Conservation (phyloP, 495 filamentous ascomycete species). For the Hypoxylon lenormandii region DNA sequence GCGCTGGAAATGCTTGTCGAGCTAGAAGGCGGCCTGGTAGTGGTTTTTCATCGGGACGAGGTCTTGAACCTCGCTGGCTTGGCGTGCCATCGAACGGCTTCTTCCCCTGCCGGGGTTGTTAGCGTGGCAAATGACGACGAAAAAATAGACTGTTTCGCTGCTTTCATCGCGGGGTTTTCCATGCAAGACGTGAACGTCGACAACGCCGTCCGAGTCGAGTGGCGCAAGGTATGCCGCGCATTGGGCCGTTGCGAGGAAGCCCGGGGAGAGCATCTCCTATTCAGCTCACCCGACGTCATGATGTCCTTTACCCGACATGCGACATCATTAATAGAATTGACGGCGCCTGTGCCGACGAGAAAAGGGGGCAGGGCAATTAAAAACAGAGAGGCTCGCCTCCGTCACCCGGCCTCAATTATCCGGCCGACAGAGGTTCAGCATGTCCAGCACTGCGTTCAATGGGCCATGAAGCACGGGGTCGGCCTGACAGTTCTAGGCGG, state of each 20-base stretch:
- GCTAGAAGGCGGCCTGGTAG: constrained; percentile 63
- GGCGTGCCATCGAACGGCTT: constrained; percentile 64
- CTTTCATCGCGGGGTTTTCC: constrained; percentile 66
- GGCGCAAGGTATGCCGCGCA: constrained; percentile 66
- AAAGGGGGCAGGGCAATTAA: constrained; percentile 59
- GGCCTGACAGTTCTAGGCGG: constrained; percentile 69
- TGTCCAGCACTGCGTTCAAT: constrained; percentile 68
- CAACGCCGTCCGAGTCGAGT: constrained; percentile 56
- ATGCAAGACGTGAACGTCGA: constrained; percentile 55
- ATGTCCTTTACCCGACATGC: constrained; percentile 64
- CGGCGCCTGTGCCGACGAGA: constrained; percentile 60
- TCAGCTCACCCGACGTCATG: constrained; percentile 67
- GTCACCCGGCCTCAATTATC: constrained; percentile 60
- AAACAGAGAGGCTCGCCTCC: constrained; percentile 64
- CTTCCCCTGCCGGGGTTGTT: constrained; percentile 65
- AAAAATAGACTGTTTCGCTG: constrained; percentile 65
- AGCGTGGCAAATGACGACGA: constrained; percentile 62
- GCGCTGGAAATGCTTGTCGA: constrained; percentile 66
- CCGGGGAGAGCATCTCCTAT: constrained; percentile 60
- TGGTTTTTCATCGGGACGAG: constrained; percentile 67
- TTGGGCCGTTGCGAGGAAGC: constrained; percentile 61
- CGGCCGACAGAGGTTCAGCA: constrained; percentile 64
- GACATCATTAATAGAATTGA: constrained; percentile 62
- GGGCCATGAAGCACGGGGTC: constrained; percentile 66
- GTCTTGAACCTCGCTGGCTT: constrained; percentile 62